Evolutionary conservation across 2,329 filamentous ascomycete species (phyloP), one percentile per base, ranked within the genome.

Genomic region (Mariannaea sp.): DNA sequence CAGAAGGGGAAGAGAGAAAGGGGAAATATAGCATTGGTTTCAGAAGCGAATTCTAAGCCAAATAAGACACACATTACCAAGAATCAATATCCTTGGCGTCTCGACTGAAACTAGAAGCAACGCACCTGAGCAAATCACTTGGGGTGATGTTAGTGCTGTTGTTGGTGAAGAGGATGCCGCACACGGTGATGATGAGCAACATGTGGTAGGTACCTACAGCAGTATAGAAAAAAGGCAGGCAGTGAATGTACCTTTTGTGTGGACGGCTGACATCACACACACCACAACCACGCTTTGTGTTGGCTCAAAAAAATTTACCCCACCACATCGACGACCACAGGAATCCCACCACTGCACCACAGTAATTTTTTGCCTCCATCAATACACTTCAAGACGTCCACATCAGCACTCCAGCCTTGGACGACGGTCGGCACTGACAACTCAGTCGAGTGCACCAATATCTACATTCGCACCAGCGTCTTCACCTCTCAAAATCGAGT

Each of bases 241-340:
- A n/a, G 24, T 16, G 10, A 41, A 48, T 56, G 56, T 42, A 51
- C 27, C 47, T 19, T n/a, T 39, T 27, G 40, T n/a, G n/a, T n/a
- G n/a, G n/a, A 45, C 42, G 56, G 56, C 64, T 71, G 70, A 72
- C 68, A 71, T 71, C 70, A 70, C 66, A 63, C 62, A 55, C n/a
- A 32, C 45, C 32, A 40, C 22, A 55, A 55, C 40, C 49, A 53
- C 58, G 13, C 29, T 32, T 12, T 38, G 38, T 35, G 29, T 33
- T 33, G 32, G 46, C 20, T 33, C 27, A 14, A 71, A 70, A n/a
- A 73, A 72, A 71, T 70, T 71, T 72, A 73, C 71, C 72, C 73
- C 72, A 73, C 72, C 70, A 73, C 62, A 69, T 72, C 53, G 58
- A 54, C 59, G 61, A 32, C 44, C 60, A 55, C 58, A 65, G 49